Evolutionary conservation across 202 grass and related monocot species (phyloP).

Genomic region (Schoenoplectus tabernaemontani): DNA sequence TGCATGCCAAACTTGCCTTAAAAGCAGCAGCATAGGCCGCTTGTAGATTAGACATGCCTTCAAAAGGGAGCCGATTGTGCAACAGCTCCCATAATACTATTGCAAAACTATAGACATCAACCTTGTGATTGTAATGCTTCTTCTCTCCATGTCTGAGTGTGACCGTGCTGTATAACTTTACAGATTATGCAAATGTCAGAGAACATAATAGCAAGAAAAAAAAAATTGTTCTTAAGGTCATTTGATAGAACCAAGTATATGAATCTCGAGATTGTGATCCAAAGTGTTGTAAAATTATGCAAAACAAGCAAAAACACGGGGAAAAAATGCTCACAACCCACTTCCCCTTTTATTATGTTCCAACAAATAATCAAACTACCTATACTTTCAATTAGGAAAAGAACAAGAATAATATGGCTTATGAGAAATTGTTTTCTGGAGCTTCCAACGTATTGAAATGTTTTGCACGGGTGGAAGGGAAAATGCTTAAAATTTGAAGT

Average conservation of each 20-base stretch:
- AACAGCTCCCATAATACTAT: constrained; percentile 98
- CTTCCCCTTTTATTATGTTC: background rate
- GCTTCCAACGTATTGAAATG: background rate
- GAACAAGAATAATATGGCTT: background rate
- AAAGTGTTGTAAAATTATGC: background rate
- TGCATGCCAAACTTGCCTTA: constrained; percentile 46
- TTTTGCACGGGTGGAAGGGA: background rate
- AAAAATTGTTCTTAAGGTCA: background rate
- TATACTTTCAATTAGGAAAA: background rate
- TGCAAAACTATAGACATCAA: constrained; percentile 97
- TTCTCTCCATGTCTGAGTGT: constrained; percentile 97
- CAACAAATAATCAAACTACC: background rate
- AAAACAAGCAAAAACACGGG: background rate
- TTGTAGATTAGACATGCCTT: constrained; percentile 99
- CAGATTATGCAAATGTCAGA: constrained; percentile 21
- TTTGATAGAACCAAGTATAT: background rate
- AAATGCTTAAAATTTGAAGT: background rate
- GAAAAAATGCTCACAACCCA: background rate
- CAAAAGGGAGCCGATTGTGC: constrained; percentile 83
- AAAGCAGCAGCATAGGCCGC: constrained; percentile 97
- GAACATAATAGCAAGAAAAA: background rate
- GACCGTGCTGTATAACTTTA: constrained; percentile 94
- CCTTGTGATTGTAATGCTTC: constrained; percentile 99
- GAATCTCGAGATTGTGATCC: background rate
- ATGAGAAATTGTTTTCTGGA: background rate